Evolutionary conservation across 768 basidiomycete genomes (phyloP).

Genomic region (Podaxis mareebaensis): DNA sequence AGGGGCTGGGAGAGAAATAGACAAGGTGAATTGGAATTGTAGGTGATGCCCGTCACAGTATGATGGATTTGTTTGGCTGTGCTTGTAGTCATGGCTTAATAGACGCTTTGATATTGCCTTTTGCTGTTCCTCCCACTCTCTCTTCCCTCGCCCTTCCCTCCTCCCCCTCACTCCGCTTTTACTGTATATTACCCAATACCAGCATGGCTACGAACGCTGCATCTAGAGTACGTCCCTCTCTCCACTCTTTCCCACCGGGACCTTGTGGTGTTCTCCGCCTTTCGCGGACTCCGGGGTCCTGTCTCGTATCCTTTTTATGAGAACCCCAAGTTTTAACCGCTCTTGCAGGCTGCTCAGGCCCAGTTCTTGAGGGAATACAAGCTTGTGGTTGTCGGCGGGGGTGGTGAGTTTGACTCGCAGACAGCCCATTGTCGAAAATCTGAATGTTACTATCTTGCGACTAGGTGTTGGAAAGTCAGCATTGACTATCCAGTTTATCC

Average conservation of each 20-base stretch:
- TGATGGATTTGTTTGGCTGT: conserved; percentile 23
- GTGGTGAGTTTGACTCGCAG: conserved; percentile 52
- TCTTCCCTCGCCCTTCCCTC: conserved; percentile 11
- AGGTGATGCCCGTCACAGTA: conserved; percentile 2
- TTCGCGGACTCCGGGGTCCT: conserved; percentile 4
- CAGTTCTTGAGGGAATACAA: conserved; percentile 97
- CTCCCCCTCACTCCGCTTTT: conserved; percentile 17
- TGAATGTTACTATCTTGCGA: background rate
- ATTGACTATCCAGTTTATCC: conserved; percentile 97
- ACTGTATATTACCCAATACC: conserved; percentile 9
- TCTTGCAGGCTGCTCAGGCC: conserved; percentile 47
- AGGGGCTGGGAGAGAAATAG: too few species aligned
- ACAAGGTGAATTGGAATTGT: background rate
- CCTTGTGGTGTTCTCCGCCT: conserved; percentile 8
- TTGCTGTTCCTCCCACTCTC: conserved; percentile 13
- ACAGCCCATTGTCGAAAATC: conserved; percentile 4
- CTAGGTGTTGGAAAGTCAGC: conserved; percentile 73
- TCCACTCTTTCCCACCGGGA: background rate
- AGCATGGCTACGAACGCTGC: conserved; percentile 14
- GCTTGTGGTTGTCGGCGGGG: conserved; percentile 97
- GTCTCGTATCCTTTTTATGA: conserved; percentile 7
- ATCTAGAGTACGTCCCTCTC: conserved; percentile 15
- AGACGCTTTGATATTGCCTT: conserved; percentile 15
- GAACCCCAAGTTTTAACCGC: conserved; percentile 11
- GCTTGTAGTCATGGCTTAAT: conserved; percentile 8